phyloP scores from a whole-genome alignment of 768 basidiomycete species.

The Rhizopogon sp. region DNA sequence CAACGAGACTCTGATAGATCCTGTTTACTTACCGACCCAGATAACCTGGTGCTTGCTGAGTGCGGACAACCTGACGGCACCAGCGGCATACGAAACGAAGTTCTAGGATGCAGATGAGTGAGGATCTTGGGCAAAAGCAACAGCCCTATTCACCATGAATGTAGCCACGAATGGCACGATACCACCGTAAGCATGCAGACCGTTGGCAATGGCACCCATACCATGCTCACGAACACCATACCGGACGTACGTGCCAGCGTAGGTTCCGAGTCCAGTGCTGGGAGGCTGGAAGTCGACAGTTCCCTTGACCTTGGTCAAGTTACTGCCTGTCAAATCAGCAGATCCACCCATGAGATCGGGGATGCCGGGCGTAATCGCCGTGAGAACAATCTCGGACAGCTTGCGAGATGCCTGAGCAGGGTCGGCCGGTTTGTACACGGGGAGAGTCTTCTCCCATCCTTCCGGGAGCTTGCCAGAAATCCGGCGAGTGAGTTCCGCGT shows the following conservation, averaged over 20 bases:
- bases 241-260: slow-evolving; percentile 86
- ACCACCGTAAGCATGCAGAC: slow-evolving; percentile 83
- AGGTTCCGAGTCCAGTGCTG: slow-evolving; percentile 76
- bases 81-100: slow-evolving; percentile 91
- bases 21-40: slow-evolving; percentile 70
- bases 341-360: slow-evolving; percentile 89
- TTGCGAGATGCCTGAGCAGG: slow-evolving; percentile 89
- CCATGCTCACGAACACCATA: slow-evolving; percentile 98
- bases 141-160: slow-evolving; percentile 62
- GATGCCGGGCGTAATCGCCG: slow-evolving; percentile 63
- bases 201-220: slow-evolving; percentile 96
- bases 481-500: slow-evolving; percentile 82
- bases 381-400: slow-evolving; percentile 85
- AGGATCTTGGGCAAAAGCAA: slow-evolving; percentile 5
- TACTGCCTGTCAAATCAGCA: slow-evolving; percentile 89
- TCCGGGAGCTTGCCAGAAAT: slow-evolving; percentile 79
- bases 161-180: slow-evolving; percentile 90
- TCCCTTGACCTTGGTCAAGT: slow-evolving; percentile 82
- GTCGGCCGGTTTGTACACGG: slow-evolving; percentile 79
- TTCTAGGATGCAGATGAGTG: slow-evolving; percentile 42
- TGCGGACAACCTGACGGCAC: slow-evolving; percentile 88
- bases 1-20: neutral
- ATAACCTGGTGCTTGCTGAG: slow-evolving; percentile 87
- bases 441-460: slow-evolving; percentile 82
- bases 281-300: slow-evolving; percentile 91